A percentile compares a stretch with the other conserved stretches of the same genome.
Conservation (phyloP, 768 basidiomycete genomes). For the Kwoniella sp. region DNA sequence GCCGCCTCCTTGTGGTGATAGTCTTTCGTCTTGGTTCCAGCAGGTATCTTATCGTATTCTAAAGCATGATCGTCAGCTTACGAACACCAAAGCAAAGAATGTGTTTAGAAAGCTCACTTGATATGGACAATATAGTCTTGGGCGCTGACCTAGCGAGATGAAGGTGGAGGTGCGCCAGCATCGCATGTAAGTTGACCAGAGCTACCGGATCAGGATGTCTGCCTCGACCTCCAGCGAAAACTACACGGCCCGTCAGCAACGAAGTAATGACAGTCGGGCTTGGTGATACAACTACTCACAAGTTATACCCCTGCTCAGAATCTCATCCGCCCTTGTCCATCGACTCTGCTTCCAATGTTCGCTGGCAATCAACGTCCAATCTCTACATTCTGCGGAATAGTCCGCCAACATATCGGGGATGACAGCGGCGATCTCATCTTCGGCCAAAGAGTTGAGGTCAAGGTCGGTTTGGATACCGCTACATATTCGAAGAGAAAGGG, state of each 20-base stretch:
- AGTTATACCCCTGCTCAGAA: conserved; percentile 63
- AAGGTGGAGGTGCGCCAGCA: conserved; percentile 83
- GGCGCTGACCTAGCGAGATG: conserved; percentile 79
- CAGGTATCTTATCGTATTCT: conserved; percentile 50
- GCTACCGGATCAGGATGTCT: conserved; percentile 56
- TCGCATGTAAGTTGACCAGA: conserved; percentile 72
- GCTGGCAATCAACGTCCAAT: conserved; percentile 63
- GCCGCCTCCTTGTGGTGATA: conserved; percentile 60
- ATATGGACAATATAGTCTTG: conserved; percentile 70
- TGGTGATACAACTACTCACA: too few relatives aligned
- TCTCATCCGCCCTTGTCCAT: conserved; percentile 73
- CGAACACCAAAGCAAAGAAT: too few relatives aligned
- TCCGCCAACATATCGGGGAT: conserved; percentile 60
- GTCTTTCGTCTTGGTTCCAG: conserved; percentile 36
- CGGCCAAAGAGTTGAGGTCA: conserved; percentile 80
- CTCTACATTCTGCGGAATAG: conserved; percentile 55
- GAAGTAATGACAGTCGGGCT: not conserved
- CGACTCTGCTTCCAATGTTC: conserved; percentile 85
- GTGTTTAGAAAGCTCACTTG: conserved; percentile 65
- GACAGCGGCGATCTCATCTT: conserved; percentile 67
- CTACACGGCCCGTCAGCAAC: conserved; percentile 15
- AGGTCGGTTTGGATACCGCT: conserved; percentile 62
- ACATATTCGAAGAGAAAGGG: not conserved
- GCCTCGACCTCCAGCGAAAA: conserved; percentile 55
- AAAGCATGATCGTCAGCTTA: conserved; percentile 8